Evolutionary conservation across 805 yeast genomes (phyloP), one percentile per base, ranked within the genome.

Genomic region (Dipodascus albidus): DNA sequence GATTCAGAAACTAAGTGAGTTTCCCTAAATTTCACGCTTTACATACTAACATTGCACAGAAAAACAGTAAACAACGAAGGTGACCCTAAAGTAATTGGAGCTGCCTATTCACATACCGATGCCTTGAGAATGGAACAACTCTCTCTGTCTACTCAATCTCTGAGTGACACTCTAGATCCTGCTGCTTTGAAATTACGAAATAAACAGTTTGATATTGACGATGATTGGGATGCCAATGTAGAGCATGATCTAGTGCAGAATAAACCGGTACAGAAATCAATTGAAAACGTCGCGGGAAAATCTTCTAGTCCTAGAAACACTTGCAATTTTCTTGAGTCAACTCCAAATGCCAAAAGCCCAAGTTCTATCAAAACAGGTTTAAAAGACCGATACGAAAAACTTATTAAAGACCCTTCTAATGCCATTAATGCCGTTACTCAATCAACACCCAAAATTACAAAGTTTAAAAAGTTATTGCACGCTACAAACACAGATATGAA

Each of bases 211-310:
- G 96, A 89, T 64, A 70, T 83, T 54, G 96, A 89, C 65, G 95
- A 86, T 60, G 96, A 88, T 67, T 89, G 96, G 96, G 91, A 88
- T 66, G 95, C 91, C 11, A 83, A 81, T 48, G 81, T 78, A 53
- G 80, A 77, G 53, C 60, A 56, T 23, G 60, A 63, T 38, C 53
- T 62, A 21, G 54, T 49, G 19, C 55, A 61, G 9, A 54, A 44
- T 27, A 42, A 48, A 41, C 48, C 50, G 15, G 54, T 55, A 20
- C 55, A 55, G 47, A 62, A 59, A 50, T 53, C 60, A 41, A 62
- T 60, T 21, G 64, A 61, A 53, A 52, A 59, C 52, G 42, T 50
- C 23, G 60, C 62, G 20, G 47, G 42, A n/a, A 17, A 22, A n/a
- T n/a, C 20, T 4, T 38, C 44, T n/a, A 38, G n/a, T 38, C 15